Evolutionary conservation across 1,284 basidiomycete species (phyloP), one percentile per base, ranked within the genome.

Genomic region (Kwoniella shivajii): DNA sequence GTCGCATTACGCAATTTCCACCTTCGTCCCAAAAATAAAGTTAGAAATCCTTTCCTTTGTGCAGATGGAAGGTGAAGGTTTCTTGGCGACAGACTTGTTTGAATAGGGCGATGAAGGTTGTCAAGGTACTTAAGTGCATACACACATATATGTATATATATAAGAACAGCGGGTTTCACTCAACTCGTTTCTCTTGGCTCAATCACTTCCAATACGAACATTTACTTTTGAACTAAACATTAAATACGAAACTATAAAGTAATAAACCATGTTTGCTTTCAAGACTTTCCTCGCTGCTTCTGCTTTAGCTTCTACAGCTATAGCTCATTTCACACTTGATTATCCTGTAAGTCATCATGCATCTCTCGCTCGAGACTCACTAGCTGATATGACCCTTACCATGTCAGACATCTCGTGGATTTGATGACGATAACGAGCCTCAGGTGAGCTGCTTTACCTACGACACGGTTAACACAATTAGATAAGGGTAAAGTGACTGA

Each of bases 261-360:
- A 6, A 11, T 16, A 16, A 16, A 44, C 26, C 22, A 60, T 60
- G 59, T 47, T 60, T 50, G 24, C 54, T 7, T 18, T 60, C n/a
- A 45, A 57, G n/a, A 27, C 67, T n/a, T 31, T 69, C 48, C 50
- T 78, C 26, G 60, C 78, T 13, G 60, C 74, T 24, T 62, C 71
- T 9, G 64, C 81, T 34, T 58, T 75, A n/a, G 68, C 79, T 20
- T 70, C 79, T 18, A 49, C 64, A 6, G 84, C 79, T 38, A 80
- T 80, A 43, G 87, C 86, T 6, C 88, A 89, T 73, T 89, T 88
- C 78, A 84, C 86, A 57, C 79, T 89, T 37, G 81, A 84, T 69
- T 89, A 82, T 72, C 88, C 88, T 11, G 66, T 71, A 44, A 37
- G 67, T 61, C 4, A 10, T 14, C 20, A n/a, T 4, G 10, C 46